Conservation (phyloP, 2,329 filamentous ascomycete species). For the Colletotrichum sp. region DNA sequence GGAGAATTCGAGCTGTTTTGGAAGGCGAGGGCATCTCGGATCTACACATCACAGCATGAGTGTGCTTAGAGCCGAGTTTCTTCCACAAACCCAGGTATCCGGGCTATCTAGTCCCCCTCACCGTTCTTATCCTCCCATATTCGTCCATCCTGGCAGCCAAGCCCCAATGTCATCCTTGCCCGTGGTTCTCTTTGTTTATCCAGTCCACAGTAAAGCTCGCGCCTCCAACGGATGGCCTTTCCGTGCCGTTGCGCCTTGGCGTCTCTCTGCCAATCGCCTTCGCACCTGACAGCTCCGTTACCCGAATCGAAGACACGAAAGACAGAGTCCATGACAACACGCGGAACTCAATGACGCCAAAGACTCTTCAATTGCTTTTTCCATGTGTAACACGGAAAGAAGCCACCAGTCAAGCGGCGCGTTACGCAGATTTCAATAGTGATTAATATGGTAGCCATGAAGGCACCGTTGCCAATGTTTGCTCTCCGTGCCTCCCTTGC, state of each 20-base stretch:
- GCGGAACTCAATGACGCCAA: not conserved
- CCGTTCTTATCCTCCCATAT: not conserved
- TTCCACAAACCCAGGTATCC: not conserved
- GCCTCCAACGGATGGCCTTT: not conserved
- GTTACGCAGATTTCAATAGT: slow-evolving; percentile 4
- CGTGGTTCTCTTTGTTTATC: not conserved
- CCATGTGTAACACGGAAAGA: not conserved
- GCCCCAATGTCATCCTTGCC: not conserved
- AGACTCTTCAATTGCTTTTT: not conserved
- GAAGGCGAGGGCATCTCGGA: not conserved
- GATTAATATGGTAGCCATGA: not conserved
- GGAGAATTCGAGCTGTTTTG: not conserved
- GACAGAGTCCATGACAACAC: not conserved
- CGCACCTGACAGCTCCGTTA: not conserved
- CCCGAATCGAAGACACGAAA: not conserved
- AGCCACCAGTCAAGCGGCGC: not conserved
- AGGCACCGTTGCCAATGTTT: not conserved
- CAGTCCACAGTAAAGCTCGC: not conserved
- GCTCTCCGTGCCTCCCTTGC: not conserved
- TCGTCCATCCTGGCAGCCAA: not conserved
- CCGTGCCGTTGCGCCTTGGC: slow-evolving; percentile 1
- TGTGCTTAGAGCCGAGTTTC: not conserved
- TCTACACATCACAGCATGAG: not conserved
- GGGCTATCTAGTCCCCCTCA: not conserved
- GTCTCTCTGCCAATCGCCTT: not conserved